Conservation (phyloP, 306 rosid species). For the Vicia faba region DNA sequence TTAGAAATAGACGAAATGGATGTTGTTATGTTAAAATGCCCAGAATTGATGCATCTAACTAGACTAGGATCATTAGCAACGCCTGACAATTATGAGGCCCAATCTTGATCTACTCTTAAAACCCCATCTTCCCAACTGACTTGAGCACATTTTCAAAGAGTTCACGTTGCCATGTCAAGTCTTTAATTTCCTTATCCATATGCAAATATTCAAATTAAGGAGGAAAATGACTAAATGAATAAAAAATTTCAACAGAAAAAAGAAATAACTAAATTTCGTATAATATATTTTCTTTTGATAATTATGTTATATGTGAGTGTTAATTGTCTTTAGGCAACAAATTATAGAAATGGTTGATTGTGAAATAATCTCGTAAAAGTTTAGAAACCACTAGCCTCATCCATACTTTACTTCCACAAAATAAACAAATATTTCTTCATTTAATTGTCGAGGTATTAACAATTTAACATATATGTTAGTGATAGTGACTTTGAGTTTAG, state of each 20-base stretch:
- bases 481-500: conserved; percentile 3
- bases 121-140: conserved; percentile 44
- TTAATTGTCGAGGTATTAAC: background rate
- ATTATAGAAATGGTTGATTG: background rate
- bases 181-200: conserved; percentile 77
- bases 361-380: conserved; percentile 11
- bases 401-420: background rate
- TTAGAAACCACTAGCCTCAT: conserved; percentile 9
- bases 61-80: conserved; percentile 28
- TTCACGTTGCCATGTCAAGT: conserved; percentile 72
- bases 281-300: background rate
- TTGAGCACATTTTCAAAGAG: conserved; percentile 60
- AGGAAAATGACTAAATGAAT: conserved; percentile 24
- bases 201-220: conserved; percentile 42
- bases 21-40: conserved; percentile 35
- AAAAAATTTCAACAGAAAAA: conserved; percentile 23
- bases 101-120: conserved; percentile 38
- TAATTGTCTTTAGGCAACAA: conserved; percentile 15
- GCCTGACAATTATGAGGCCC: conserved; percentile 41
- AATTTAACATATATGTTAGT: background rate
- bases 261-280: background rate
- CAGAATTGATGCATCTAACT: conserved; percentile 17
- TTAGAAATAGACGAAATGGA: conserved; percentile 31
- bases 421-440: background rate
- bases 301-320: background rate